phyloP scores from a whole-genome alignment of 2,329 filamentous ascomycete species.

The Falciphora oryzae region DNA sequence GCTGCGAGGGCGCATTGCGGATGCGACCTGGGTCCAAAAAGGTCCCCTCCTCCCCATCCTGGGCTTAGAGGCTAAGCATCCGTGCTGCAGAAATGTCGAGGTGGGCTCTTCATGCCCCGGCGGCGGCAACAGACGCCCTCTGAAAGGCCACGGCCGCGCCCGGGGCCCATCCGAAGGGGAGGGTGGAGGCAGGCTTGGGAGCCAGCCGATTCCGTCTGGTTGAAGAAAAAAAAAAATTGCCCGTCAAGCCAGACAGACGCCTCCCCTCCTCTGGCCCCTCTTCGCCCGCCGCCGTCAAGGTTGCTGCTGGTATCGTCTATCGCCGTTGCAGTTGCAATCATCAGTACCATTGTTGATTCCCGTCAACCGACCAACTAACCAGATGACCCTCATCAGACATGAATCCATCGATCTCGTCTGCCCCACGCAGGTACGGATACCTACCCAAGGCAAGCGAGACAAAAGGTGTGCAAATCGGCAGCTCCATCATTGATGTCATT shows the following conservation, averaged over 20 bases:
- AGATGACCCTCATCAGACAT: too few species aligned
- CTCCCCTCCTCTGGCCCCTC: neutral
- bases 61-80: neutral
- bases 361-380: neutral
- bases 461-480: too few species aligned
- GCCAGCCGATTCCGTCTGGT: neutral
- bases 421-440: too few species aligned
- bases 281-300: neutral
- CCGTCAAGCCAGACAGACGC: neutral
- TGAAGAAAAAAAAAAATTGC: too few species aligned
- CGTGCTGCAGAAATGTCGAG: constrained; percentile 2
- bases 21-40: neutral
- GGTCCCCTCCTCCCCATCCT: neutral
- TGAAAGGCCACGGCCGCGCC: constrained; percentile 31
- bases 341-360: neutral
- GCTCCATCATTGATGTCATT: too few species aligned
- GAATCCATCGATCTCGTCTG: too few species aligned
- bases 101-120: constrained; percentile 12
- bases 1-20: neutral
- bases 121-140: constrained; percentile 36
- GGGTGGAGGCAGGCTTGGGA: neutral
- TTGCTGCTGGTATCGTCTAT: neutral
- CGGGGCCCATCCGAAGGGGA: neutral
- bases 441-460: too few species aligned
- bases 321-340: too few species aligned